Percentiles rank a stretch among this genome's conserved stretches.
phyloP scores from a whole-genome alignment of 2,329 filamentous ascomycete species.

The Trichoderma koningii region DNA sequence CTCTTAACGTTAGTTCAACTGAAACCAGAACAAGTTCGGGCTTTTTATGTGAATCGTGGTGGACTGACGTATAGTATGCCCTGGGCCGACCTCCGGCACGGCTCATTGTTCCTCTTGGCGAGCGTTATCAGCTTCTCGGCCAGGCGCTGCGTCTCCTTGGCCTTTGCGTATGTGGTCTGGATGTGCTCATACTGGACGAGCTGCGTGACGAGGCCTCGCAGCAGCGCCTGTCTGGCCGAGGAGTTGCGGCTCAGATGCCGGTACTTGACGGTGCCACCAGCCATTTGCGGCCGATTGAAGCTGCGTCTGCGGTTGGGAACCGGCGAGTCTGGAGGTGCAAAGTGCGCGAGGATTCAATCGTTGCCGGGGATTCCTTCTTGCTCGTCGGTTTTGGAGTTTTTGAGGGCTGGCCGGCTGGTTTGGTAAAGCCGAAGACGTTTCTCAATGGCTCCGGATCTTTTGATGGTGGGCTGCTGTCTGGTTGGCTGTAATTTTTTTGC shows the following conservation, averaged over 20 bases:
- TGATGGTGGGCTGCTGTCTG: conserved; percentile 26
- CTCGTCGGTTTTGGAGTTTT: not conserved
- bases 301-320: not conserved
- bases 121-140: conserved; percentile 94
- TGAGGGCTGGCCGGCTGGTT: not conserved
- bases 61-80: conserved; percentile 74
- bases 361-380: not conserved
- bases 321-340: not conserved
- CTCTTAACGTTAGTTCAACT: too few species aligned
- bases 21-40: not conserved
- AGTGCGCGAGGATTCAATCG: not conserved
- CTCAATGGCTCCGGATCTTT: not conserved
- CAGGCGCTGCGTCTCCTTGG: conserved; percentile 91
- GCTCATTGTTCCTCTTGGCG: conserved; percentile 89
- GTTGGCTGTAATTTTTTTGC: conserved; percentile 32
- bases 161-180: conserved; percentile 92
- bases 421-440: conserved; percentile 1
- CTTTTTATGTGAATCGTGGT: not conserved
- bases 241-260: conserved; percentile 84
- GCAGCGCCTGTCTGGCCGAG: conserved; percentile 84
- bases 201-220: conserved; percentile 94
- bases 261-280: conserved; percentile 83
- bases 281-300: conserved; percentile 59
- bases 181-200: conserved; percentile 93
- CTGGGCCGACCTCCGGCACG: conserved; percentile 72